These are phyloP conservation scores for Alternaria rosae DNA, from an alignment of 2,329 filamentous ascomycete species.

Conservation along the genomic window DNA sequence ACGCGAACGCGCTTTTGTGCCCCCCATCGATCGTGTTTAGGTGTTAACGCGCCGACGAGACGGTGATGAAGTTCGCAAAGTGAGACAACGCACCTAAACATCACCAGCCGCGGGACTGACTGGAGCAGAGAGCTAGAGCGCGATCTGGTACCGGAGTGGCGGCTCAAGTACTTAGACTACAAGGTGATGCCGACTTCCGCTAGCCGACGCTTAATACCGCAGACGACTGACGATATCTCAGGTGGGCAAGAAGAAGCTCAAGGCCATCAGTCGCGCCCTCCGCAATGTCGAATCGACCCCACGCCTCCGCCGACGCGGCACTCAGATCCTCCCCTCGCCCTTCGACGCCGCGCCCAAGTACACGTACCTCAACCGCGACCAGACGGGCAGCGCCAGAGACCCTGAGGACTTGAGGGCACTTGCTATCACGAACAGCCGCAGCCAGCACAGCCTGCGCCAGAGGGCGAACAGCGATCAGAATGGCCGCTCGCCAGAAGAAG, in stretches of 20 bases:
- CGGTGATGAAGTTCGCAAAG: constrained; percentile 69
- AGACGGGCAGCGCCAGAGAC: constrained; percentile 24
- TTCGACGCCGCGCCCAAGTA: constrained; percentile 50
- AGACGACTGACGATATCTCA: constrained; percentile 38
- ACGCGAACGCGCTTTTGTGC: constrained; percentile 2
- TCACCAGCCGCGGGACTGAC: constrained; percentile 8
- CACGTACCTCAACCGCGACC: constrained; percentile 50
- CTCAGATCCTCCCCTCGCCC: constrained; percentile 44
- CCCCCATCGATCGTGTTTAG: not conserved
- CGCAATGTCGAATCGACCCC: constrained; percentile 64
- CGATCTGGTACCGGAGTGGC: constrained; percentile 93
- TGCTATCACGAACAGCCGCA: constrained; percentile 33
- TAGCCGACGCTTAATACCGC: constrained; percentile 13
- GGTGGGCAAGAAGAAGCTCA: constrained; percentile 89
- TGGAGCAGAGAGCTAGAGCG: constrained; percentile 76
- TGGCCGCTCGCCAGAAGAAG: constrained; percentile 36
- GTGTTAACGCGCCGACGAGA: constrained; percentile 17
- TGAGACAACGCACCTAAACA: constrained; percentile 43
- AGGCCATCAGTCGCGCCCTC: constrained; percentile 78
- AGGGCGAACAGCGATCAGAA: constrained; percentile 22
- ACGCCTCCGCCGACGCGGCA: constrained; percentile 49
- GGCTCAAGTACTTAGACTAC: constrained; percentile 92
- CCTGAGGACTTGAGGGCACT: constrained; percentile 35
- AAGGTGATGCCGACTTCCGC: constrained; percentile 64
- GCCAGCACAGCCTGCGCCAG: constrained; percentile 24